These are phyloP conservation scores for Amniculicola lignicola DNA, from an alignment of 495 filamentous ascomycete genomes.

Conservation along the genomic window DNA sequence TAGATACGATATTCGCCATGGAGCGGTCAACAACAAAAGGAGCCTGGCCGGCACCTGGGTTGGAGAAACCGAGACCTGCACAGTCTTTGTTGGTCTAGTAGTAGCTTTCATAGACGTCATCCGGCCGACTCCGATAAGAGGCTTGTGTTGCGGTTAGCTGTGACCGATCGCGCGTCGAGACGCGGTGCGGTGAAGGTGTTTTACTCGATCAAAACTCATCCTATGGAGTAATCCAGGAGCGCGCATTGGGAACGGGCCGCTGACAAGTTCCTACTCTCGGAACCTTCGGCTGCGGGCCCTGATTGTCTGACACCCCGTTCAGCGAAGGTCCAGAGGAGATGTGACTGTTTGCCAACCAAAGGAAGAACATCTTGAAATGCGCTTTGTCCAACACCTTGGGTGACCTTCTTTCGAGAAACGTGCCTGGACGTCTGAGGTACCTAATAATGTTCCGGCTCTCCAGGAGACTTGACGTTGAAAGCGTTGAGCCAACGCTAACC, in stretches of 20 bases:
- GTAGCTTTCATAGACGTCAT: constrained; percentile 2
- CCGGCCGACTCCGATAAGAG: constrained; percentile 15
- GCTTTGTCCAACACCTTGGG: no score
- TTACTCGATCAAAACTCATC: constrained; percentile 30
- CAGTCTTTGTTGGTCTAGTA: background rate
- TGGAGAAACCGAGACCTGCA: background rate
- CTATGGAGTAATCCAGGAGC: constrained; percentile 32
- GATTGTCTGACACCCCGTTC: background rate
- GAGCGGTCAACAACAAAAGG: no score
- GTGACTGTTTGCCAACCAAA: background rate
- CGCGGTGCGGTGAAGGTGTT: constrained; percentile 1
- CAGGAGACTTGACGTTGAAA: background rate
- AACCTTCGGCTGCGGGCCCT: background rate
- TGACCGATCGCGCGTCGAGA: background rate
- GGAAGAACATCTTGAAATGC: background rate
- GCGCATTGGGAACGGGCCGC: background rate
- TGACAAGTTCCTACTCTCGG: constrained; percentile 3
- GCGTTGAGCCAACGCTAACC: constrained; percentile 14
- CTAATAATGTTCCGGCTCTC: no score
- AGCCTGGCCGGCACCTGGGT: no score
- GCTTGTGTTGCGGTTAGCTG: background rate
- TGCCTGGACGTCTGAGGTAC: background rate
- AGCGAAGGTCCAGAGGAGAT: background rate
- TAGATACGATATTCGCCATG: no score
- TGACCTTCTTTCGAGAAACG: background rate